Base-by-base conservation (phyloP, 306 rosid genomes). In the Urtica urens region DNA sequence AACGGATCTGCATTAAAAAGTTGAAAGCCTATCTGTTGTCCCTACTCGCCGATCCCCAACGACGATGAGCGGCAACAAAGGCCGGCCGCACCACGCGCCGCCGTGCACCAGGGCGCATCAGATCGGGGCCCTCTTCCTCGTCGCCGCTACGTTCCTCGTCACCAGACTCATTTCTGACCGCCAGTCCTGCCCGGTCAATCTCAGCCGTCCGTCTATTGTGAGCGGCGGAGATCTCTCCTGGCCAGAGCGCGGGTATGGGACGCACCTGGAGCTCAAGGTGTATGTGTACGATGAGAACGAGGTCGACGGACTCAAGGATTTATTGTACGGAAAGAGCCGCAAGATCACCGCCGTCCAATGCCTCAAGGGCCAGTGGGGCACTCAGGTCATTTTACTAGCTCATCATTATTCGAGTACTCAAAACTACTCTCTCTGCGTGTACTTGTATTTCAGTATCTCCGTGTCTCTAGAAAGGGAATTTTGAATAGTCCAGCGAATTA, bases 331-430 rank as follows among this genome's bases (percentile, higher is more conserved):
- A 15, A 59, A 84, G 38, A 85, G 82, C 12, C 92, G 96, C 25
- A 59, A 58, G 57, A 75, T 90, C 65, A 69, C 73, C 0, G 61
- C 75, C 37, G 46, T 65, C 24, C 59, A 73, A 66, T 90, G 99
- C 68, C 56, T 77, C 66, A 90, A 75, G 60, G 95, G 95, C 59
- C 95, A 90, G 57, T 90, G 99, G 99, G 99, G 95, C 49, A 81
- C 93, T 77, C 95, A 90, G 94, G 99, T 85, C 22, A 11, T 45
- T 23, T 45, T 18, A 11, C 40, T 35, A 28, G 3, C n/a, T 16
- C n/a, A 3, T 35, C 10, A 35, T 5, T 1, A 16, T 1, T 13
- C n/a, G 1, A 7, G 15, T 35, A 35, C 15, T 9, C 40, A 3
- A n/a, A 16, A 4, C 40, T 35, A 10, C 10, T 35, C 7, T 35